Evolutionary conservation across 352 stramenopile species (phyloP).

Genomic region (Phytophthora foliorum): DNA sequence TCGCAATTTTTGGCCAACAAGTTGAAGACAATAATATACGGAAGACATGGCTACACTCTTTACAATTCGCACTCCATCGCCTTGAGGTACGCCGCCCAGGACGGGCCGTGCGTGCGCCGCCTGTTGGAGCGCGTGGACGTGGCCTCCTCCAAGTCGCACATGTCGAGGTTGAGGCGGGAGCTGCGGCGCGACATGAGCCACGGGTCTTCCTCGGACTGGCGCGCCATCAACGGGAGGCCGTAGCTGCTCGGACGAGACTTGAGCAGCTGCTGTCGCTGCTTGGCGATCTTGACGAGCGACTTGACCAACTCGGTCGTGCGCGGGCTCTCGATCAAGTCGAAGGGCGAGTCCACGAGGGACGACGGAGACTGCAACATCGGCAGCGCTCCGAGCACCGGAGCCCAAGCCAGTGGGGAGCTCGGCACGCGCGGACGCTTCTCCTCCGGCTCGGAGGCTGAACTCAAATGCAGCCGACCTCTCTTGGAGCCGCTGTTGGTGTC

Average conservation of each 20-base stretch:
- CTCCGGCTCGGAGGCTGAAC: constrained; percentile 13
- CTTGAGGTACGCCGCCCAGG: constrained; percentile 26
- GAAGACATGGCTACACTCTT: constrained; percentile 17
- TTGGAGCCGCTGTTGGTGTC: constrained; percentile 21
- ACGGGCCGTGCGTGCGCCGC: constrained; percentile 2
- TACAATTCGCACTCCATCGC: constrained; percentile 40
- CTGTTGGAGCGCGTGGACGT: constrained; percentile 21
- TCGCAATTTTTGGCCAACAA: not conserved
- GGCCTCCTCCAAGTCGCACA: constrained; percentile 30
- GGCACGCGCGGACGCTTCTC: constrained; percentile 25
- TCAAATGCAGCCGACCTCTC: constrained; percentile 20
- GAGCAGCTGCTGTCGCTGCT: constrained; percentile 35
- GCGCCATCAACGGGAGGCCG: constrained; percentile 3
- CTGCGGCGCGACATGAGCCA: constrained; percentile 24
- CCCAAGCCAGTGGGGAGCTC: constrained; percentile 15
- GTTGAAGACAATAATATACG: constrained; percentile 19
- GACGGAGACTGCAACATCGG: constrained; percentile 32
- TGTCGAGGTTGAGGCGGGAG: constrained; percentile 37
- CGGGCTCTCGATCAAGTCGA: constrained; percentile 25
- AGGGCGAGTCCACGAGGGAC: constrained; percentile 19
- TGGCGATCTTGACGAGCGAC: constrained; percentile 32
- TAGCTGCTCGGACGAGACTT: constrained; percentile 13
- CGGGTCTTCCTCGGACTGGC: constrained; percentile 22
- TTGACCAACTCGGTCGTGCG: constrained; percentile 32
- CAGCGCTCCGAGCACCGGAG: constrained; percentile 21